Evolutionary conservation across 2,329 filamentous ascomycete species (phyloP).

Genomic region (Diaporthe sp.): DNA sequence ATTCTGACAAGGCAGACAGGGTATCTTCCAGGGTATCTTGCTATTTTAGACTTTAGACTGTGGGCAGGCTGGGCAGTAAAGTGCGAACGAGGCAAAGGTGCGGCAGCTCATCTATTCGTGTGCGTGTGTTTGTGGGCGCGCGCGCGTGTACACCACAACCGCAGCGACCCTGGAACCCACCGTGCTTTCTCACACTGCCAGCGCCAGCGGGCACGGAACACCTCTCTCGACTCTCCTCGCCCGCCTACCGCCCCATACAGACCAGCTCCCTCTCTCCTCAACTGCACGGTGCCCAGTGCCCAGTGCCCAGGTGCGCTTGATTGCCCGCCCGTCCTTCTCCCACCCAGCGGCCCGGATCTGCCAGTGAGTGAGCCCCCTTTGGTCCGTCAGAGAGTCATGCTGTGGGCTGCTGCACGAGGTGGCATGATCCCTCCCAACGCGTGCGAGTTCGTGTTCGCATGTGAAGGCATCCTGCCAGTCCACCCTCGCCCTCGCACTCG

Average conservation of each 20-base stretch:
- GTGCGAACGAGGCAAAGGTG: background rate
- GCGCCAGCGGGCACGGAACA: slow-evolving; percentile 22
- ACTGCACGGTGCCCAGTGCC: slow-evolving; percentile 10
- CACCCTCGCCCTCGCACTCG: background rate
- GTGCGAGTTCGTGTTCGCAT: slow-evolving; percentile 17
- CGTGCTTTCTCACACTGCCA: slow-evolving; percentile 19
- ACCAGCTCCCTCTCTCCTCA: slow-evolving; percentile 26
- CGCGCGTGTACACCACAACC: background rate
- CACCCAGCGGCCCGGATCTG: slow-evolving; percentile 8
- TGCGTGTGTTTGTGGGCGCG: background rate
- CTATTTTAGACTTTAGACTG: background rate
- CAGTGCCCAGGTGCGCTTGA: slow-evolving; percentile 11
- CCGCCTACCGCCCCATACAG: slow-evolving; percentile 7
- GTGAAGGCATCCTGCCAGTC: slow-evolving; percentile 33
- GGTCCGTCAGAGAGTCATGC: background rate
- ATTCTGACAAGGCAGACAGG: background rate
- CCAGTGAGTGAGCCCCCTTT: slow-evolving; percentile 26
- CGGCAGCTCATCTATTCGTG: background rate
- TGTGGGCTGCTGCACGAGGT: slow-evolving; percentile 6
- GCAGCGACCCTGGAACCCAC: slow-evolving; percentile 23
- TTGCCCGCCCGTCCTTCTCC: background rate
- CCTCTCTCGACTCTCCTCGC: slow-evolving; percentile 30
- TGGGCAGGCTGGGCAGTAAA: slow-evolving; percentile 15
- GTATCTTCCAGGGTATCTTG: background rate
- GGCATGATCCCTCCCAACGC: slow-evolving; percentile 26